Evolutionary conservation across 192 early-diverging fungal genomes (phyloP), one percentile per base, ranked within the genome.

Genomic region (Lunasporangiospora selenospora): DNA sequence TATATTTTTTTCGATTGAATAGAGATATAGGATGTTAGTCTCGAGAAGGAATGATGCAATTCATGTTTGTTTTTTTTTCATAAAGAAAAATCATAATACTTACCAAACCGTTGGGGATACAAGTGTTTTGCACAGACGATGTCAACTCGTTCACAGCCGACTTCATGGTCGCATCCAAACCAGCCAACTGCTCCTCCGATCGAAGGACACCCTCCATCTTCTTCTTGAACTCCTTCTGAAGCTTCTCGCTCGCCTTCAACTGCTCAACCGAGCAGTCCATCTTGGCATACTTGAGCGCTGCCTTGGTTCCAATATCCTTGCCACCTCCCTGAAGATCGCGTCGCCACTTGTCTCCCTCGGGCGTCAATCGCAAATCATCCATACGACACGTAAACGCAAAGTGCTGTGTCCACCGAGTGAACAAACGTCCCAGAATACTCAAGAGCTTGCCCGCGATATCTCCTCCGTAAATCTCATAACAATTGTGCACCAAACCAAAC

Each of bases 311-410:
- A 41, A 87, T 81, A 23, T 67, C 67, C 52, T 67, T 66, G 62
- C 85, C 82, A 27, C 76, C 67, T 24, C 82, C 62, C 54, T 98
- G 85, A 24, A 97, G 80, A 21, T 89, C 86, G 31, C 85, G 85
- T 53, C 98, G 87, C 31, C 81, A 69, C 26, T 69, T 71, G 65
- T 99, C 88, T 31, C 96, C 98, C 67, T 90, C 83, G 8, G 67
- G 67, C 21, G 90, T 98, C 30, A 99, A 81, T 40, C 85, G 79
- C 81, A 99, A 84, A 87, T 99, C 98, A 70, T 98, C 96, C 95
- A 99, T 97, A 57, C 98, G 88, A 80, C 98, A 99, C 42, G 91
- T 89, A 75, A 98, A 99, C 19, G 93, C 98, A 52, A 83, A 87
- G 53, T 86, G 82, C 75, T 98, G 96, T 12, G 93, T 80, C 76